Base-by-base conservation (phyloP, 2,329 filamentous ascomycete species). In the Venturia pyrina region DNA sequence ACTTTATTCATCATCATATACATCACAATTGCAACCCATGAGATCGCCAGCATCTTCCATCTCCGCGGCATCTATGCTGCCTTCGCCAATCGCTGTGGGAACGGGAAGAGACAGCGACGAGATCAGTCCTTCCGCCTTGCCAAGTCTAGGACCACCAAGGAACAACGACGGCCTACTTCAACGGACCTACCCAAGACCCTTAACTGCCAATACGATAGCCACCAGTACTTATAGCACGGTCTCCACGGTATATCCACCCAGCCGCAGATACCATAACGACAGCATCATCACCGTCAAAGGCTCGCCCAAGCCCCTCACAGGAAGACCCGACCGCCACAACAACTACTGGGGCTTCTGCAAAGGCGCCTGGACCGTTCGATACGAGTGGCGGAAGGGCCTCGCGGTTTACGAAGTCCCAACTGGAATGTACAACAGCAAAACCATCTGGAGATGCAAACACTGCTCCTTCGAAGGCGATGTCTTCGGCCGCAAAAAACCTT, bases 271-370 rank as follows among this genome's bases (percentile, higher is more conserved):
- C 24, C 19, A 17, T 2, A 57, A 40, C n/a, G 63, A 61, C 19
- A 43, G 56, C 46, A 66, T n/a, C 15, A 28, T 41, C 28, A 63
- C 56, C 40, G 43, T 56, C 28, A 24, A 21, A 32, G 28, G 32
- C 41, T 1, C 57, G 2, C 19, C 57, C 19, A 40, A 44, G 66
- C n/a, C 73, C 69, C 73, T 76, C 69, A 64, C 68, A 21, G 74
- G 74, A 48, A 74, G 75, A 4, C 74, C 75, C 0, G 74, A 72
- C 70, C 77, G 75, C 67, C 70, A 72, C n/a, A 77, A 77, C 68
- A 71, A 74, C 67, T 77, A 77, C 69, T 76, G 74, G 73, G 75
- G 75, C 24, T 78, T 77, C 70, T 78, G 76, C 70, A 76, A 76
- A 70, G 76, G 76, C 43, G 72, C 75, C 1, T 77, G 75, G 75